These are phyloP conservation scores for Mixia osmundae DNA, from an alignment of 1,284 basidiomycete genomes.

Conservation along the genomic window DNA sequence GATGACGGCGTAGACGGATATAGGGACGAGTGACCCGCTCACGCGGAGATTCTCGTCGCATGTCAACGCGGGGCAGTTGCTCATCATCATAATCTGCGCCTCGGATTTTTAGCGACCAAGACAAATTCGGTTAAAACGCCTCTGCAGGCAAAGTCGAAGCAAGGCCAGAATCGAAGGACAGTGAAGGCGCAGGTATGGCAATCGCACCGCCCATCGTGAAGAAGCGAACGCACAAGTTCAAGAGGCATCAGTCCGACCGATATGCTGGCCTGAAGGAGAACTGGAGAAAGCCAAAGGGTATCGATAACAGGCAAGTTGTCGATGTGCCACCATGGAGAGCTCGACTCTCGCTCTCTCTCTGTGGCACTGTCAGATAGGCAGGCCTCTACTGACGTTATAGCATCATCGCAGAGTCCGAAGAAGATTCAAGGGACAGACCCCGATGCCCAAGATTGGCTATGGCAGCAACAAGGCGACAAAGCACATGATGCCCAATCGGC, in stretches of 20 bases:
- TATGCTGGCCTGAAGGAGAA: not conserved
- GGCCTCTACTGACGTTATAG: slow-evolving; percentile 38
- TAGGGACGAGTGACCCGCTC: too few species aligned
- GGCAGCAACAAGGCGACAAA: slow-evolving; percentile 45
- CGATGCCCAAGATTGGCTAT: slow-evolving; percentile 60
- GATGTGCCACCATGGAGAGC: not conserved
- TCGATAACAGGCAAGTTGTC: slow-evolving; percentile 21
- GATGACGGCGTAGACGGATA: too few species aligned
- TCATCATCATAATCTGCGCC: too few species aligned
- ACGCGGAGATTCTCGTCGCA: too few species aligned
- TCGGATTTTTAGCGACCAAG: too few species aligned
- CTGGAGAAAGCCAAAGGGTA: slow-evolving; percentile 43
- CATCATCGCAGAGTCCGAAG: slow-evolving; percentile 52
- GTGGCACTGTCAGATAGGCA: too few species aligned
- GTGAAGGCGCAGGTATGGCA: too few species aligned
- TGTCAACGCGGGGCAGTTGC: too few species aligned
- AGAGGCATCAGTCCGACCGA: not conserved
- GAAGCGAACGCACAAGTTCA: slow-evolving; percentile 1
- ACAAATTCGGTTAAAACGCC: too few species aligned
- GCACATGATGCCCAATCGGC: slow-evolving; percentile 76
- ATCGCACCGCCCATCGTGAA: not conserved
- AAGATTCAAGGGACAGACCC: slow-evolving; percentile 80
- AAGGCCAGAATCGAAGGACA: too few species aligned
- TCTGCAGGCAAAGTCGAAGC: too few species aligned
- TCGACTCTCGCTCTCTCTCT: not conserved